phyloP scores from a whole-genome alignment of 495 filamentous ascomycete species.

The Xylaria longipes region DNA sequence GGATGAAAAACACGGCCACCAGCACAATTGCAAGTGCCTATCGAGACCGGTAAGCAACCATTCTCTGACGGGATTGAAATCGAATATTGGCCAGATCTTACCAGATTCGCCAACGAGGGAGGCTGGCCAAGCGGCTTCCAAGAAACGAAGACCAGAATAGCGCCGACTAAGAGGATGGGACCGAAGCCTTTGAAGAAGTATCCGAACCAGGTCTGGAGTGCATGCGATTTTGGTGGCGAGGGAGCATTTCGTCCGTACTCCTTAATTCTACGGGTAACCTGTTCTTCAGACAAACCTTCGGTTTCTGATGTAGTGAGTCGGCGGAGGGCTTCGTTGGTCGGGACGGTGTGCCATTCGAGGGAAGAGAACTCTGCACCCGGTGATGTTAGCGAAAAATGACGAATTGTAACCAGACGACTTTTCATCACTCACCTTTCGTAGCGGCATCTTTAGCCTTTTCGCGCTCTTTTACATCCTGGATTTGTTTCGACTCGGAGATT shows the following conservation, averaged over 20 bases:
- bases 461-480: slow-evolving; percentile 41
- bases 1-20: slow-evolving; percentile 67
- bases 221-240: slow-evolving; percentile 62
- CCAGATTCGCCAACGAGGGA: slow-evolving; percentile 66
- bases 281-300: slow-evolving; percentile 59
- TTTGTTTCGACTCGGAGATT: slow-evolving; percentile 58
- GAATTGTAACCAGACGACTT: neutral
- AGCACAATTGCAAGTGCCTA: slow-evolving; percentile 69
- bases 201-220: slow-evolving; percentile 61
- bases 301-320: slow-evolving; percentile 57
- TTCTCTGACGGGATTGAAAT: neutral
- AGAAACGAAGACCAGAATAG: slow-evolving; percentile 69
- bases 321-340: slow-evolving; percentile 59
- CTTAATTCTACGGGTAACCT: slow-evolving; percentile 53
- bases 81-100: slow-evolving; percentile 8
- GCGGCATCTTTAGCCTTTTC: slow-evolving; percentile 48
- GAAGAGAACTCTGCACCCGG: slow-evolving; percentile 45
- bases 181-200: slow-evolving; percentile 80
- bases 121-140: slow-evolving; percentile 75
- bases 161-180: slow-evolving; percentile 65
- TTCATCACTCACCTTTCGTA: slow-evolving; percentile 44
- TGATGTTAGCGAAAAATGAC: slow-evolving; percentile 22
- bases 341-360: slow-evolving; percentile 64
- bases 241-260: slow-evolving; percentile 68
- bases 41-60: neutral